Conservation (phyloP, 306 rosid species). For the Vachellia collinsii region DNA sequence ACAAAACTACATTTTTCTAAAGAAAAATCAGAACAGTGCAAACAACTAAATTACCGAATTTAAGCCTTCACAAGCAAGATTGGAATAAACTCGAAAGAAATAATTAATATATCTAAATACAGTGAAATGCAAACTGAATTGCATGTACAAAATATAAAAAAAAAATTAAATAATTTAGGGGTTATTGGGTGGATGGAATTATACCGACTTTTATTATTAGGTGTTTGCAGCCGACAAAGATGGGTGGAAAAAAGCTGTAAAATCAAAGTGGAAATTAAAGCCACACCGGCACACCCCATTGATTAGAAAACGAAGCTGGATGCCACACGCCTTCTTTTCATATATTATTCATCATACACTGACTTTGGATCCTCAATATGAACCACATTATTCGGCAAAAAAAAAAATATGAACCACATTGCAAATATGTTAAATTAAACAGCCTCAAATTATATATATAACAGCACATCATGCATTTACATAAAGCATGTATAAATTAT, state of each 20-base stretch:
- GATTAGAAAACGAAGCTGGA: conserved; percentile 39
- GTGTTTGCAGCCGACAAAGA: not conserved
- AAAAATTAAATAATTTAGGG: not conserved
- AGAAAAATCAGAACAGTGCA: too few species aligned
- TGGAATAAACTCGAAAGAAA: not conserved
- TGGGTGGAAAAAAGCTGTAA: conserved; percentile 8
- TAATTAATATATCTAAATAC: not conserved
- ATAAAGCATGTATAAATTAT: not conserved
- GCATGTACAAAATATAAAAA: not conserved
- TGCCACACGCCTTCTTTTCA: conserved; percentile 26
- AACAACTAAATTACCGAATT: not conserved
- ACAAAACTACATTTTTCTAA: too few species aligned
- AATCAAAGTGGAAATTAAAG: conserved; percentile 36
- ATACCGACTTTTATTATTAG: not conserved
- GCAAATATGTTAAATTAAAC: not conserved
- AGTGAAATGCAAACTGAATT: not conserved
- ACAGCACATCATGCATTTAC: not conserved
- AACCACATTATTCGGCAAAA: not conserved
- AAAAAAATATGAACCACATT: not conserved
- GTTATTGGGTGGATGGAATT: not conserved
- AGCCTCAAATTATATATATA: not conserved
- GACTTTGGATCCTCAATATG: not conserved
- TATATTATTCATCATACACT: not conserved
- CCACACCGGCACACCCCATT: conserved; percentile 26
- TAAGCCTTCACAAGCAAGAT: not conserved